Conservation (phyloP, 2,329 filamentous ascomycete genomes). For the Aspergillus sp. region DNA sequence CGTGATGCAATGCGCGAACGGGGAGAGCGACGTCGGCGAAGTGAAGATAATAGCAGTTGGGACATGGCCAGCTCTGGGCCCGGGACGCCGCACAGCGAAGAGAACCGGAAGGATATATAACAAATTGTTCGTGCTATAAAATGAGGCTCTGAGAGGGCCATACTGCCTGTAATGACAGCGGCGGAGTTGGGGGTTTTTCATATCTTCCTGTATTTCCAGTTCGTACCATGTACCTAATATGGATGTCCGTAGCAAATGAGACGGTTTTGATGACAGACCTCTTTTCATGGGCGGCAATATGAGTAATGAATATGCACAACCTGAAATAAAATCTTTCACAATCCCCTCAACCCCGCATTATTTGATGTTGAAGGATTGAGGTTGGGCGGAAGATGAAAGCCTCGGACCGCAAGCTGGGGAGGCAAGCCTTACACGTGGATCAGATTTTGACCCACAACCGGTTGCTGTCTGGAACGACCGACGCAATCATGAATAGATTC, state of each 20-base stretch:
- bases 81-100: conserved; percentile 37
- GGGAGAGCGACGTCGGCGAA: conserved; percentile 16
- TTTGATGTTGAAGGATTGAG: background rate
- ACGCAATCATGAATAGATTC: conserved; percentile 8
- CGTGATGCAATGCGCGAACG: conserved; percentile 22
- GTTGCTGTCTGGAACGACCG: conserved; percentile 10
- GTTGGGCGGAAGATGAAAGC: background rate
- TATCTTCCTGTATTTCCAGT: conserved; percentile 3
- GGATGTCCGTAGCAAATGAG: background rate
- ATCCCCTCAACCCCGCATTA: background rate
- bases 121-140: background rate
- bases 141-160: background rate
- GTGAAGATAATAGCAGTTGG: conserved; percentile 32
- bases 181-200: conserved; percentile 21
- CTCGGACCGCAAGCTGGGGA: conserved; percentile 5
- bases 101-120: conserved; percentile 37
- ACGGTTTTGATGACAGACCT: background rate
- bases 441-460: conserved; percentile 1
- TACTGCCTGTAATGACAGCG: conserved; percentile 15
- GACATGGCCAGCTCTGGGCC: conserved; percentile 41
- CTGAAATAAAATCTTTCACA: background rate
- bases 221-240: conserved; percentile 7
- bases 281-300: background rate
- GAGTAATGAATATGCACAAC: background rate
- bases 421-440: conserved; percentile 18